These are phyloP conservation scores for Botrytis elliptica DNA, from an alignment of 2,329 filamentous ascomycete species.

Conservation along the genomic window DNA sequence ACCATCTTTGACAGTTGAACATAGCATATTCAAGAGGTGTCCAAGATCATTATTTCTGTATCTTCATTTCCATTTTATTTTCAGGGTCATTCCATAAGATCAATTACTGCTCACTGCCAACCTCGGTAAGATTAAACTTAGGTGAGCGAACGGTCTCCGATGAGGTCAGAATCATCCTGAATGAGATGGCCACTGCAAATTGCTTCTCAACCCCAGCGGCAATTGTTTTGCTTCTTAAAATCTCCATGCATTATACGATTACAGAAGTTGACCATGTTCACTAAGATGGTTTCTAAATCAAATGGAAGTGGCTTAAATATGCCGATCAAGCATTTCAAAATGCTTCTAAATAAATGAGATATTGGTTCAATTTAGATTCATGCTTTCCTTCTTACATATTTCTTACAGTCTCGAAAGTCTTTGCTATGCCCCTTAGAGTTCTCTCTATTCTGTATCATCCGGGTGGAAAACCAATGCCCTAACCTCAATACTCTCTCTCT, in stretches of 20 bases:
- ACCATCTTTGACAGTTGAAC: not conserved
- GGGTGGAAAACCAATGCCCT: slow-evolving; percentile 50
- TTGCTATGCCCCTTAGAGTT: not conserved
- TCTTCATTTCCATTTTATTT: not conserved
- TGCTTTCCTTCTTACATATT: not conserved
- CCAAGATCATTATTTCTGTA: not conserved
- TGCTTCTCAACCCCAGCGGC: not conserved
- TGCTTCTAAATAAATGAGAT: not conserved
- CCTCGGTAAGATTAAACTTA: not conserved
- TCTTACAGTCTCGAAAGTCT: not conserved
- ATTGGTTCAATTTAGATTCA: not conserved
- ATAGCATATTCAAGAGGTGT: not conserved
- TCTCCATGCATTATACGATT: too few species aligned
- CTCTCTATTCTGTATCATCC: slow-evolving; percentile 24
- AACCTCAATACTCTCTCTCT: slow-evolving; percentile 57
- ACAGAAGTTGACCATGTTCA: not conserved
- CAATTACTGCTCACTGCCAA: not conserved
- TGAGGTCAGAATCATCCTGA: not conserved
- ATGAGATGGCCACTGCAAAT: not conserved
- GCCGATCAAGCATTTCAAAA: not conserved
- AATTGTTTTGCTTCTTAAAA: not conserved
- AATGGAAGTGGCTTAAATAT: not conserved
- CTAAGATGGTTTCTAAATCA: not conserved
- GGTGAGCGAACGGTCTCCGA: not conserved
- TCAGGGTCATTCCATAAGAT: not conserved